Evolutionary conservation across 768 basidiomycete genomes (phyloP).

Genomic region (Suillus variegatus): DNA sequence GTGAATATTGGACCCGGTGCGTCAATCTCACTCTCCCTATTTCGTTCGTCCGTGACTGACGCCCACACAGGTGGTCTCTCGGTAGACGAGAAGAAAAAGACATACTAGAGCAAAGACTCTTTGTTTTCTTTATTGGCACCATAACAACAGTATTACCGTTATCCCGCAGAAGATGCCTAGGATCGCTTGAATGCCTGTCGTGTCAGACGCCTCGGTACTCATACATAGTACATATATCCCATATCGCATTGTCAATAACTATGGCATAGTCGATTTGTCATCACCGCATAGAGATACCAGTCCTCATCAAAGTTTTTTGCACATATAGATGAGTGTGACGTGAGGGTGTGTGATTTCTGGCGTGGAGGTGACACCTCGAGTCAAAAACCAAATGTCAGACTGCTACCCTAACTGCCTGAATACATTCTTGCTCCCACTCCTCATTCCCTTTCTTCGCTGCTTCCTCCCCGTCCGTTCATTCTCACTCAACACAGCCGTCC

Average conservation of each 20-base stretch:
- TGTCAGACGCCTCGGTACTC: not conserved
- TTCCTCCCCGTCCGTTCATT: slow-evolving; percentile 78
- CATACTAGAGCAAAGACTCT: slow-evolving; percentile 44
- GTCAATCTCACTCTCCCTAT: slow-evolving; percentile 20
- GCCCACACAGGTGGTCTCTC: slow-evolving; percentile 78
- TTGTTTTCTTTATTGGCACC: not conserved
- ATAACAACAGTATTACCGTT: not conserved
- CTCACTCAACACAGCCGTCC: slow-evolving; percentile 51
- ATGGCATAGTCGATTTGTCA: slow-evolving; percentile 2
- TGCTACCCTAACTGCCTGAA: slow-evolving; percentile 44
- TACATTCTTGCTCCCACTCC: slow-evolving; percentile 90
- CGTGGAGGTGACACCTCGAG: not conserved
- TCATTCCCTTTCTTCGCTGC: slow-evolving; percentile 71
- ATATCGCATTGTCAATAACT: slow-evolving; percentile 3
- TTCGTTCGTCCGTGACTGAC: slow-evolving; percentile 2
- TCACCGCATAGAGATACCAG: not conserved
- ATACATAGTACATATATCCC: slow-evolving; percentile 2
- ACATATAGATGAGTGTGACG: not conserved
- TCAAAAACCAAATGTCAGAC: not conserved
- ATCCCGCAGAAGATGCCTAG: not conserved
- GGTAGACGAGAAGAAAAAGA: slow-evolving; percentile 99
- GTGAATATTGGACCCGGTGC: slow-evolving; percentile 97
- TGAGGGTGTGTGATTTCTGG: not conserved
- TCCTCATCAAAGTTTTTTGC: too few species aligned
- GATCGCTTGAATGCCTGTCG: not conserved